phyloP scores from a whole-genome alignment of 805 yeast genomes.

The Dipodascopsis tothii region DNA sequence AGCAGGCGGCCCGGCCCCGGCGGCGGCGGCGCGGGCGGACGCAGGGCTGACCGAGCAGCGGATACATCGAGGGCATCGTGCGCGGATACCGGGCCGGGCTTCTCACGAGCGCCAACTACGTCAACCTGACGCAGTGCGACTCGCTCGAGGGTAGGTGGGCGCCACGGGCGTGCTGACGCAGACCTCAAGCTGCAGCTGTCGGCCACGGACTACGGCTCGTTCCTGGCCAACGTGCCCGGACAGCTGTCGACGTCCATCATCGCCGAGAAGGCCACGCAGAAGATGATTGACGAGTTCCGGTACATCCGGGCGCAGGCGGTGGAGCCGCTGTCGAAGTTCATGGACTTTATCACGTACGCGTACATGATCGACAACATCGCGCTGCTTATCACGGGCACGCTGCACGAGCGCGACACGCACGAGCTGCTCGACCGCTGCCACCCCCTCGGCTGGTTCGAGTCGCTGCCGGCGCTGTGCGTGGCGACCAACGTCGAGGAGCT shows the following conservation, averaged over 20 bases:
- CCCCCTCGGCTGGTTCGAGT: conserved; percentile 97
- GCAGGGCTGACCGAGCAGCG: conserved; percentile 38
- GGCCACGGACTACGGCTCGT: conserved; percentile 92
- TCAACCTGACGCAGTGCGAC: conserved; percentile 93
- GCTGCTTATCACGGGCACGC: conserved; percentile 91
- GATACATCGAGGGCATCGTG: conserved; percentile 88
- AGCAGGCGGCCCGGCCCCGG: neutral
- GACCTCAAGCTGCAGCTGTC: conserved; percentile 90
- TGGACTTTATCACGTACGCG: conserved; percentile 90
- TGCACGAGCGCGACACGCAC: conserved; percentile 84
- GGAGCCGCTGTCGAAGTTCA: conserved; percentile 68
- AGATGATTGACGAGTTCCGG: conserved; percentile 74
- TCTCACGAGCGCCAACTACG: conserved; percentile 68
- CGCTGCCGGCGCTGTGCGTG: conserved; percentile 86
- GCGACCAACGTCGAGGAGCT: conserved; percentile 93
- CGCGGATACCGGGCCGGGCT: conserved; percentile 89
- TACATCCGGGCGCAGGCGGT: conserved; percentile 78
- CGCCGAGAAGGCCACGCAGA: conserved; percentile 67
- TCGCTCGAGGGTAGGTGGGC: conserved; percentile 49
- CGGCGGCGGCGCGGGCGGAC: neutral
- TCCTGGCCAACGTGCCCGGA: conserved; percentile 71
- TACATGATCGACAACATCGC: conserved; percentile 98
- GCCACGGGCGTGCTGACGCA: neutral
- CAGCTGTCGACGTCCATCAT: conserved; percentile 81
- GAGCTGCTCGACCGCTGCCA: conserved; percentile 88